These are phyloP conservation scores for Auricularia sp. DNA, from an alignment of 768 basidiomycete species.

Conservation along the genomic window DNA sequence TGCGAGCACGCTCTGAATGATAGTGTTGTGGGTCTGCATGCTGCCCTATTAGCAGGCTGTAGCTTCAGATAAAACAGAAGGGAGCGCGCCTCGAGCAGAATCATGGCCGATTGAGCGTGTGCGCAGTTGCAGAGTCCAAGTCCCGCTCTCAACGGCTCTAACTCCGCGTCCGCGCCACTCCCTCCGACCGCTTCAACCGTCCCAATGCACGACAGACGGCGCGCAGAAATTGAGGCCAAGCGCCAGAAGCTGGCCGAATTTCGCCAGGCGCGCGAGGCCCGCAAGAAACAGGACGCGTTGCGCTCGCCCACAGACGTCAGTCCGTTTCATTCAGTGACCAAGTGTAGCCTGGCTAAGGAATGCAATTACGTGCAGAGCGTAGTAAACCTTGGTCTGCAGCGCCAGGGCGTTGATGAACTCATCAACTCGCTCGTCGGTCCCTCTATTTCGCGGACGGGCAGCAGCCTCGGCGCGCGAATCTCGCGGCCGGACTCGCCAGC, in stretches of 20 bases:
- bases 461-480: not conserved
- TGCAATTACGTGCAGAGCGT: not conserved
- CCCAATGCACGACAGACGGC: conserved; percentile 52
- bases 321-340: not conserved
- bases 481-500: not conserved
- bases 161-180: not conserved
- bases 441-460: conserved; percentile 21
- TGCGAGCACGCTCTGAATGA: conserved; percentile 79
- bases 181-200: not conserved
- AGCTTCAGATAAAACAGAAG: too few relatives aligned
- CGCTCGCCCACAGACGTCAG: conserved; percentile 19
- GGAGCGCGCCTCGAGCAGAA: conserved; percentile 65
- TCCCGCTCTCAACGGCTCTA: not conserved
- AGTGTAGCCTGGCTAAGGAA: too few relatives aligned
- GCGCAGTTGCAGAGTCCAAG: not conserved
- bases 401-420: conserved; percentile 58
- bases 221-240: conserved; percentile 88
- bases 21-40: conserved; percentile 68
- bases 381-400: not conserved
- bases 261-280: conserved; percentile 61
- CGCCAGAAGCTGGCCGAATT: conserved; percentile 66
- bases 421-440: conserved; percentile 46
- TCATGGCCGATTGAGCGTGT: conserved; percentile 38
- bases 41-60: too few relatives aligned
- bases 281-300: conserved; percentile 41